A percentile compares a stretch with the other conserved stretches of the same genome.
Evolutionary conservation across 306 rosid species (phyloP).

Genomic region (Dalbergia oliveri): DNA sequence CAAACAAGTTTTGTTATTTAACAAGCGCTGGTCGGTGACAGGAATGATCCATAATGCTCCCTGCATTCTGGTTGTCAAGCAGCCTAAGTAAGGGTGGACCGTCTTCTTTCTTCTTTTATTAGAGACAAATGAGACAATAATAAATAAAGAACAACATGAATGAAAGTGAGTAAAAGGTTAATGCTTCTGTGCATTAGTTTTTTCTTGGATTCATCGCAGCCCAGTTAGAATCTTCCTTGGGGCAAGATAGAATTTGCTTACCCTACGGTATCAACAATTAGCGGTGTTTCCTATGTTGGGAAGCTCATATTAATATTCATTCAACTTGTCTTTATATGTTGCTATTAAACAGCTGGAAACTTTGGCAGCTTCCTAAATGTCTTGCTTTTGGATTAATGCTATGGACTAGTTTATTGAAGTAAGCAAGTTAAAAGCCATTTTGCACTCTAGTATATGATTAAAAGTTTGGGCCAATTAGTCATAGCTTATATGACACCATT

Average conservation of each 20-base stretch:
- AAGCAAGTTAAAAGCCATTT: constrained; percentile 21
- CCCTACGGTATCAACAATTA: constrained; percentile 34
- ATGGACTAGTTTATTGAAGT: constrained; percentile 10
- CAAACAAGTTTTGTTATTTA: constrained; percentile 24
- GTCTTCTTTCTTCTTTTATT: background rate
- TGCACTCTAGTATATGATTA: background rate
- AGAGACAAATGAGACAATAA: background rate
- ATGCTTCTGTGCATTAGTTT: constrained; percentile 18
- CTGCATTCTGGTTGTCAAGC: constrained; percentile 9
- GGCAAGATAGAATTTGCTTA: constrained; percentile 18
- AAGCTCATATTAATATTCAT: constrained; percentile 26
- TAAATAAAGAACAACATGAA: constrained; percentile 25
- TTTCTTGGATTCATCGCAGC: constrained; percentile 46
- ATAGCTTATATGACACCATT: too few species aligned
- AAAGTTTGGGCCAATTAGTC: background rate
- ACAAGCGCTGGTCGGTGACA: background rate
- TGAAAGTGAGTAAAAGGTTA: background rate
- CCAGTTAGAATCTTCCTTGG: constrained; percentile 7
- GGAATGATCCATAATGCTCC: constrained; percentile 38
- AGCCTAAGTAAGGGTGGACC: background rate
- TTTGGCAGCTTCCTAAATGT: background rate
- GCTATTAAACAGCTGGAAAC: background rate
- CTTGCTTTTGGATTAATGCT: constrained; percentile 13
- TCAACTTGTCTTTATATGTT: constrained; percentile 25
- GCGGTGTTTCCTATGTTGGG: constrained; percentile 46